Conservation (phyloP, 192 early-diverging fungal species). For the Coemansia umbellata region DNA sequence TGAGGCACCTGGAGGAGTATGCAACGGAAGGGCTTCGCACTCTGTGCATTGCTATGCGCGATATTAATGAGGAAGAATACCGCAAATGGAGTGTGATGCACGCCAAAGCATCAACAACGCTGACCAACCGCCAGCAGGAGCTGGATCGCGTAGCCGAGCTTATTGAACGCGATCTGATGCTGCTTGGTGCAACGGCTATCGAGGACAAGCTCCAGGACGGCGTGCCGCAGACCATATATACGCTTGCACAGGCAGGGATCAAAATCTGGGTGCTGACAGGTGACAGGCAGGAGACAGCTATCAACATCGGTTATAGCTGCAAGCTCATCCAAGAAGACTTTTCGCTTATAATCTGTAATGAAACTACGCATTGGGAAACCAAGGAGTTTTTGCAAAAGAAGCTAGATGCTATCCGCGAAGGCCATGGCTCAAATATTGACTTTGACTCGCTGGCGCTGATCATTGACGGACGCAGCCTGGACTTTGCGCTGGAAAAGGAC, state of each 20-base stretch:
- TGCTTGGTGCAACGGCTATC: constrained; percentile 96
- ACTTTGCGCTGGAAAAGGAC: constrained; percentile 89
- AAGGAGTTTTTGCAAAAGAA: constrained; percentile 89
- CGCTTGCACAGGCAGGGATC: constrained; percentile 91
- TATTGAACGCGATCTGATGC: constrained; percentile 88
- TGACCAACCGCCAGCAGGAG: constrained; percentile 82
- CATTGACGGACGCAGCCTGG: constrained; percentile 91
- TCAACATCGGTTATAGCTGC: constrained; percentile 97
- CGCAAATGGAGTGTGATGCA: constrained; percentile 75
- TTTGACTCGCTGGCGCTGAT: constrained; percentile 81
- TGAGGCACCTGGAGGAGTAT: constrained; percentile 86
- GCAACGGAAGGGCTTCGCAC: constrained; percentile 95
- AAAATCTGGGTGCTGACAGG: constrained; percentile 98
- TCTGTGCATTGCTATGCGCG: constrained; percentile 92
- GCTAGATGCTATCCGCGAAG: constrained; percentile 71
- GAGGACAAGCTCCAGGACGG: constrained; percentile 98
- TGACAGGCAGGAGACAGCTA: constrained; percentile 97
- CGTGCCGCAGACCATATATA: constrained; percentile 97
- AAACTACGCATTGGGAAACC: constrained; percentile 86
- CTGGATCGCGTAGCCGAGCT: constrained; percentile 91
- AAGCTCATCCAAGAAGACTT: constrained; percentile 96
- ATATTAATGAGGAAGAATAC: constrained; percentile 88
- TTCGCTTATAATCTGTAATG: constrained; percentile 90
- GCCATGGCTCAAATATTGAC: constrained; percentile 45
- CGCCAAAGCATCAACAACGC: constrained; percentile 83